Evolutionary conservation across 1,284 basidiomycete genomes (phyloP), one percentile per base, ranked within the genome.

Genomic region (Puccinia horiana): DNA sequence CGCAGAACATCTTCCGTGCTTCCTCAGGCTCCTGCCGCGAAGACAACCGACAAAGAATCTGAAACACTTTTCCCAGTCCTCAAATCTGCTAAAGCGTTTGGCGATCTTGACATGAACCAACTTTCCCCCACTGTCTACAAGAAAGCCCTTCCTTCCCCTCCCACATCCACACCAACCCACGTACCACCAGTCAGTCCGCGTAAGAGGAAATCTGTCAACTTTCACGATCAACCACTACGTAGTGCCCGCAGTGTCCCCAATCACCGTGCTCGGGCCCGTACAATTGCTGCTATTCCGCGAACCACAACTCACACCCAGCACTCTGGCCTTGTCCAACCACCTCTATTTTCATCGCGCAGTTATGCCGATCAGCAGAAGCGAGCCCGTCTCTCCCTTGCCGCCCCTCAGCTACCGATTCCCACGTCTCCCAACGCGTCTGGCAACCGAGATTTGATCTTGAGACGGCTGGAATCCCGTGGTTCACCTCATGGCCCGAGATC

Each of bases 221-320:
- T 80, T 32, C 73, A 72, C 23, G 69, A 80, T 44, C 23, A 58
- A 26, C 42, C 35, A 32, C 78, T 80, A 6, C 52, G 49, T 35
- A 80, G 78, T 40, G 78, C 78, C 37, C 65, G 69, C 20, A 80
- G 78, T 73, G 49, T 80, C n/a, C 78, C 78, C 1, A 80, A 80
- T 20, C 78, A 80, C 32, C 65, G 78, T 23, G 73, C 47, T 42
- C 65, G 69, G 14, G 37, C 67, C 23, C 37, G 29, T 1, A 52
- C 52, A 23, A 56, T 70, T 37, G 40, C 49, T 16, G 14, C 37
- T 32, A 32, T 58, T 32, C 56, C 69, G 32, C 78, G 54, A 12
- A 32, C 63, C 32, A 49, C 42, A 35, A 14, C 20, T n/a, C n/a
- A 65, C 29, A 49, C 44, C 69, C 76, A 70, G 35, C 37, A 54